Conservation (phyloP, 352 stramenopile genomes). For the Pythium aquatile region DNA sequence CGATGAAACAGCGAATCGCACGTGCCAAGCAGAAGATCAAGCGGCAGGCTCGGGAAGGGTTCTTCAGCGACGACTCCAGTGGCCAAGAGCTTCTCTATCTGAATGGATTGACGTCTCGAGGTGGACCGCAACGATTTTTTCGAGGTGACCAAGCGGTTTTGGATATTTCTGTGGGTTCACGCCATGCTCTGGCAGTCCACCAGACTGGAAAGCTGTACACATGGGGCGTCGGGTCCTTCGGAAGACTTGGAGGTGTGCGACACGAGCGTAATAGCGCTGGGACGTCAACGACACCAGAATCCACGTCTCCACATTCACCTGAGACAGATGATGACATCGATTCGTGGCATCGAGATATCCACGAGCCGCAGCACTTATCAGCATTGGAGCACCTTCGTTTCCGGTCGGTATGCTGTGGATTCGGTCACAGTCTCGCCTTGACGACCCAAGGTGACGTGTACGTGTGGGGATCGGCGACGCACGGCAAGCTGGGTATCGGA, state of each 20-base stretch:
- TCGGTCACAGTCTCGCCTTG: slow-evolving; percentile 68
- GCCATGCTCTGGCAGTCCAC: slow-evolving; percentile 64
- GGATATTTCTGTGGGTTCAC: slow-evolving; percentile 60
- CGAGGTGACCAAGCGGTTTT: slow-evolving; percentile 53
- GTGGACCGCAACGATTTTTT: slow-evolving; percentile 39
- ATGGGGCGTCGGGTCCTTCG: slow-evolving; percentile 74
- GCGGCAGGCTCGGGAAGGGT: slow-evolving; percentile 55
- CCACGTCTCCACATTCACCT: slow-evolving; percentile 11
- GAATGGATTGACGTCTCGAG: slow-evolving; percentile 57
- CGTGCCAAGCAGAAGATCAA: slow-evolving; percentile 54
- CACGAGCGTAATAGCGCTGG: not conserved
- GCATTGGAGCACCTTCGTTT: slow-evolving; percentile 49
- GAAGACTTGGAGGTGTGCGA: slow-evolving; percentile 41
- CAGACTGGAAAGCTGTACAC: slow-evolving; percentile 62
- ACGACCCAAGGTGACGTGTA: slow-evolving; percentile 66
- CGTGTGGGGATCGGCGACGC: slow-evolving; percentile 65
- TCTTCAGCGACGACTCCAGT: slow-evolving; percentile 1
- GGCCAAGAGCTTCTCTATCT: slow-evolving; percentile 28
- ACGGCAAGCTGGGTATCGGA: slow-evolving; percentile 72
- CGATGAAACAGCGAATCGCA: slow-evolving; percentile 60
- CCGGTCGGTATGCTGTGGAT: slow-evolving; percentile 55
- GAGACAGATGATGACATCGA: slow-evolving; percentile 30
- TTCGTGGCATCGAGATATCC: slow-evolving; percentile 55
- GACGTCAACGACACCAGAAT: not conserved
- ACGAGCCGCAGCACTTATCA: slow-evolving; percentile 44